Conservation (phyloP, 345 rosid species). For the Citropsis articulata region DNA sequence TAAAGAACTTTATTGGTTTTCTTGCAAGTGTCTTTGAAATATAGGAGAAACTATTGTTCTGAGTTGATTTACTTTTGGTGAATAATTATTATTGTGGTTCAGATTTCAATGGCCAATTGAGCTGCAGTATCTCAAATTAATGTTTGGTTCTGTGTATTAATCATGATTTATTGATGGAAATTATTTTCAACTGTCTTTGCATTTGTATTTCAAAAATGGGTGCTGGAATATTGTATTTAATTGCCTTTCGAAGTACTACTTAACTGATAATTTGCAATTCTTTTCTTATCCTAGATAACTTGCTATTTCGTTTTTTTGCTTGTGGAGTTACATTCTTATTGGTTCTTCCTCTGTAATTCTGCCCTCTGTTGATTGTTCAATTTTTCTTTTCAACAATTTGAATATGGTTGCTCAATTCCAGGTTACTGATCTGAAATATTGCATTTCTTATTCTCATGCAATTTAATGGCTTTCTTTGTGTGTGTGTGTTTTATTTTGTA, state of each 20-base stretch:
- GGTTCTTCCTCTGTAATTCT: neutral
- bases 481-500: conserved; percentile 25
- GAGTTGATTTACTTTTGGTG: conserved; percentile 1
- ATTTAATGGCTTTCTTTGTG: neutral
- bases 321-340: neutral
- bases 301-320: neutral
- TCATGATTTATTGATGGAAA: neutral
- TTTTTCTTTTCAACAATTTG: neutral
- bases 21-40: neutral
- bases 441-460: neutral
- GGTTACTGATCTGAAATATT: neutral
- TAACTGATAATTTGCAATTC: neutral
- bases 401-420: neutral
- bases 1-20: neutral
- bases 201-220: neutral
- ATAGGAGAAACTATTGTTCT: neutral
- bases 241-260: neutral
- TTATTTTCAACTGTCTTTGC: neutral
- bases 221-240: neutral
- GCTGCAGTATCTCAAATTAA: neutral
- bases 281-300: neutral
- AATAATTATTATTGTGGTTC: neutral
- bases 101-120: neutral
- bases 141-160: neutral
- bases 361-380: neutral